Base-by-base conservation (phyloP, 164 flowering plant species). In the Annona squamosa region DNA sequence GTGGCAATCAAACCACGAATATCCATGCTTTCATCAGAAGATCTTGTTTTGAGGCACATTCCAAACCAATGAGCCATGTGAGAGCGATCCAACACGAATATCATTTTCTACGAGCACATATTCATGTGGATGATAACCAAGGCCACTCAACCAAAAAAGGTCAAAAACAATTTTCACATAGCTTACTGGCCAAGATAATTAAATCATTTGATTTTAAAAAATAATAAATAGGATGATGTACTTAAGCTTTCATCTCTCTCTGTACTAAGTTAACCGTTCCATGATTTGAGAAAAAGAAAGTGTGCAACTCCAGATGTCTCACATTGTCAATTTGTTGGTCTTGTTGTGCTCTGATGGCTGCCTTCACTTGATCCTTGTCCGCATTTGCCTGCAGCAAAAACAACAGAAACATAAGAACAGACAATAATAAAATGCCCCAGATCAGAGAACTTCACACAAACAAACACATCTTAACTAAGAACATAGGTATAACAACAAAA, bases 271-370 rank as follows among this genome's bases (percentile, higher is more conserved):
- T 13, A 42, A 5, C 18, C 18, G 5, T 63, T 1, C 18, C 10
- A 66, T 18, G 59, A 44, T 9, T 47, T 10, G 5, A 72, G 12
- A 43, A 3, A 6, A n/a, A 44, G 43, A 26, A 42, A 42, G 43
- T 42, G 45, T 43, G 16, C 18, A n/a, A 73, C 70, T 6, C 18
- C 1, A 71, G 65, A 72, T 67, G 56, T 80, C 88, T 84, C 79
- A 75, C 99, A 80, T 96, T 93, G 76, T 96, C 97, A 77, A 96
- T 89, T 80, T 96, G 99, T 73, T 91, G 98, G 68, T 93, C 98
- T 76, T 93, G 99, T 74, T 96, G 99, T 79, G 98, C 98, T 85
- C 82, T 94, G 19, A 96, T 92, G 65, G 98, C 99, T 67, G 97
- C 99, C 84, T 93, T 93, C n/a, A 96, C 88, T 79, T 92, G 91